Base-by-base conservation (phyloP, 2,329 filamentous ascomycete genomes). In the Trichoderma lentiforme region DNA sequence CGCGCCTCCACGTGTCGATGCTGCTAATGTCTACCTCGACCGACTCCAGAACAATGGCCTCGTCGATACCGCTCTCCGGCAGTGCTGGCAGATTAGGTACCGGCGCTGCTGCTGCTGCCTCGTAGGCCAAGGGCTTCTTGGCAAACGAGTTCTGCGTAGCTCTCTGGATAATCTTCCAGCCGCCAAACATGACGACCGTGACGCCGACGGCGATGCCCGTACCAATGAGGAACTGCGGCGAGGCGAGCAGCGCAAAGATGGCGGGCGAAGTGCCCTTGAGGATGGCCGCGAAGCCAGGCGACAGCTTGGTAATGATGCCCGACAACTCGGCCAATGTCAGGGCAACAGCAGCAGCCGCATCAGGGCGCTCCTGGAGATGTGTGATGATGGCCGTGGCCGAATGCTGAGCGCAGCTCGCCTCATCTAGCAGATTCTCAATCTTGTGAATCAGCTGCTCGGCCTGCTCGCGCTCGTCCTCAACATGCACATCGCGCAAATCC, bases 141-240 rank as follows among this genome's bases (percentile, higher is more conserved):
- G 47, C 69, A 32, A 60, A n/a, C 69, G 80, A 79, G 24, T 78
- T 79, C 69, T 87, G 86, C 72, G 82, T 81, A 75, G 98, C 93
- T 76, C 90, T 91, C 86, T 98, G 97, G 82, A 99, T 91, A 80
- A 99, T 98, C 83, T 97, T 98, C 88, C 94, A 98, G 6, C 96
- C 95, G 69, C 96, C 96, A 73, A 99, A 93, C 80, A 96, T 95
- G 77, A 99, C 93, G 9, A 98, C 91, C 0, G 96, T 98, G n/a
- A 97, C 91, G 15, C 96, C 96, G 0, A 97, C 90, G 0, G 93
- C 93, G 15, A 97, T 90, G 57, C 95, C 93, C 0, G 93, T 94
- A 4, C 94, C 94, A 77, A 99, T 97, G 74, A 98, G 88, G 79
- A 99, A 99, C 78, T 99, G 94, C 1, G 96, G 96, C 71, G 92